Evolutionary conservation across 225 moss, liverwort and hornwort genomes (phyloP).

Genomic region (Straminergon stramineum): DNA sequence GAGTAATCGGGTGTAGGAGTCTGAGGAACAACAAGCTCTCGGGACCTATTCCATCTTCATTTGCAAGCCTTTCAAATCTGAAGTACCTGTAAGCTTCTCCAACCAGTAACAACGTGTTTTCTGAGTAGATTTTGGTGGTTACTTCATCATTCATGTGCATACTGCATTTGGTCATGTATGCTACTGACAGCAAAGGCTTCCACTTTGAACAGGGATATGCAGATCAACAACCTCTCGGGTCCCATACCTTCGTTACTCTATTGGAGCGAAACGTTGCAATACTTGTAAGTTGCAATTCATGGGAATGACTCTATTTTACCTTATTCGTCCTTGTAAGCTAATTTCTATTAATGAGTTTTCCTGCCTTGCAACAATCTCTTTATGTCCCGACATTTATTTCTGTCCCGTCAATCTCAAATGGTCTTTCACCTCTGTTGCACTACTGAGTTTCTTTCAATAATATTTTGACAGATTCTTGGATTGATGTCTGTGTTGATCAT

Average conservation of each 20-base stretch:
- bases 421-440: background rate
- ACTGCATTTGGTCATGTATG: background rate
- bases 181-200: background rate
- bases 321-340: background rate
- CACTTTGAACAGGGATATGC: conserved; percentile 34
- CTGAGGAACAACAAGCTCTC: conserved; percentile 43
- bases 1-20: conserved; percentile 18
- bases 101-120: background rate
- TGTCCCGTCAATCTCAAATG: background rate
- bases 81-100: conserved; percentile 29
- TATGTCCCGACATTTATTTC: background rate
- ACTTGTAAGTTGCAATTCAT: conserved; percentile 27
- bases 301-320: background rate
- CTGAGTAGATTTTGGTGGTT: background rate
- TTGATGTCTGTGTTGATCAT: background rate
- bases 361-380: background rate
- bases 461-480: background rate
- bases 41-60: conserved; percentile 52
- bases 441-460: background rate
- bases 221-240: conserved; percentile 49
- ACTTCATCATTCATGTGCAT: no score
- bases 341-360: background rate
- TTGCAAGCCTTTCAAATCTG: conserved; percentile 49
- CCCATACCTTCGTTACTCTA: conserved; percentile 52
- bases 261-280: conserved; percentile 47